Evolutionary conservation across 2,329 filamentous ascomycete genomes (phyloP).

Genomic region (Zasmidium angulare): DNA sequence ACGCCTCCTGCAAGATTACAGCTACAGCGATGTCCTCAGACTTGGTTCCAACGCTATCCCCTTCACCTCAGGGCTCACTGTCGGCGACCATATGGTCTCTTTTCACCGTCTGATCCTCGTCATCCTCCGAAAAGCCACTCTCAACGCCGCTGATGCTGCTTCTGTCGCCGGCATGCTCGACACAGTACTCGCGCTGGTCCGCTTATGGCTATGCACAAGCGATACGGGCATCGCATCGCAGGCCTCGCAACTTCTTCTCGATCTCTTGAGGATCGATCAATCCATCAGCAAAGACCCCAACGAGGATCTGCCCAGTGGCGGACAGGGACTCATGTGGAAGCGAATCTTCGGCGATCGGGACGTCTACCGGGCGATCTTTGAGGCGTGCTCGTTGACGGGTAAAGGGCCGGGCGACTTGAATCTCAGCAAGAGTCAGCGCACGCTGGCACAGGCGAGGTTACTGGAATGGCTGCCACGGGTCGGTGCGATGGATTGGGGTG

Average conservation of each 20-base stretch:
- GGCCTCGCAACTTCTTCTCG: constrained; percentile 53
- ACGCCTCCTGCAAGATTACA: constrained; percentile 50
- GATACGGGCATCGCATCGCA: constrained; percentile 57
- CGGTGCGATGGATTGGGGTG: constrained; percentile 55
- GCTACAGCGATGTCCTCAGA: constrained; percentile 49
- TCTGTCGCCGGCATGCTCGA: constrained; percentile 57
- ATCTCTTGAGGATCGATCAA: constrained; percentile 53
- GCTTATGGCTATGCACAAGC: constrained; percentile 58
- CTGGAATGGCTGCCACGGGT: constrained; percentile 58
- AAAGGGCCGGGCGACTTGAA: constrained; percentile 34
- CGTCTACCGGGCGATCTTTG: constrained; percentile 58
- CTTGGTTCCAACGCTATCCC: constrained; percentile 35
- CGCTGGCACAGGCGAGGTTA: constrained; percentile 60
- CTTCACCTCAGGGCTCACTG: constrained; percentile 55
- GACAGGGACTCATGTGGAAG: constrained; percentile 60
- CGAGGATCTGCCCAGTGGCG: constrained; percentile 27
- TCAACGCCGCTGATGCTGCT: constrained; percentile 54
- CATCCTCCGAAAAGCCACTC: constrained; percentile 57
- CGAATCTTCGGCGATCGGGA: constrained; percentile 61
- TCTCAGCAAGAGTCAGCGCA: constrained; percentile 53
- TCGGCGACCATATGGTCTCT: constrained; percentile 43
- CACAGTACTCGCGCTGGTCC: constrained; percentile 56
- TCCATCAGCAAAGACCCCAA: constrained; percentile 28
- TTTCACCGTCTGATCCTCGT: constrained; percentile 59
- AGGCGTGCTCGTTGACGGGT: constrained; percentile 49